Base-by-base conservation (phyloP, 805 yeast species). In the Ogataea methanolica region DNA sequence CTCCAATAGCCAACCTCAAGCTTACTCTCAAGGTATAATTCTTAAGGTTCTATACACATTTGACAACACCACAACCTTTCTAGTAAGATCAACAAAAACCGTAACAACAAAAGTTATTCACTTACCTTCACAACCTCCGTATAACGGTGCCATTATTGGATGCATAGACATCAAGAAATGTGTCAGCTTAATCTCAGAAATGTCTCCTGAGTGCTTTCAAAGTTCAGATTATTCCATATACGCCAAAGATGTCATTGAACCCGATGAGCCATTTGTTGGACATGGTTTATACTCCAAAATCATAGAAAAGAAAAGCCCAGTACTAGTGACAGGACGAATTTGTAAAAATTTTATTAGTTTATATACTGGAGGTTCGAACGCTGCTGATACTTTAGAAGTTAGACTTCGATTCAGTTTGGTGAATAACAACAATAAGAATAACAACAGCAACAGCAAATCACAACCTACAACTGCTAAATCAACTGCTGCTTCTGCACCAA, bases 251-350 rank as follows among this genome's bases (percentile, higher is more conserved):
- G 58, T 79, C 58, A 57, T 79, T 45, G 70, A 82, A 63, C 69
- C 75, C 63, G 67, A 79, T 68, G 71, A 80, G 69, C 69, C 82
- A 58, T 63, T 74, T 62, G 74, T 70, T 57, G 77, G 76, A 4
- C 72, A 66, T 47, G 78, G 78, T 1, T 53, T 72, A 26, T 66
- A 67, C 15, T 70, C 75, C 3, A 65, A 62, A 36, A 45, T 72
- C 1, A 37, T 51, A 14, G 57, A 56, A 3, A 55, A 57, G 37
- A 53, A 55, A 21, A 42, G 61, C 5, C 49, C 56, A 7, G 68
- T 74, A 5, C 71, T 83, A 5, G 78, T 84, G 12, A 72, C 75
- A 3, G 78, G 78, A 4, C 56, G 84, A 46, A 80, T 82, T 34
- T 80, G 85, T 54, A 79, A 78, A 46, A 81, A 76, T 57, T 70